Base-by-base conservation (phyloP, 2,329 filamentous ascomycete genomes). In the Hortaea werneckii region DNA sequence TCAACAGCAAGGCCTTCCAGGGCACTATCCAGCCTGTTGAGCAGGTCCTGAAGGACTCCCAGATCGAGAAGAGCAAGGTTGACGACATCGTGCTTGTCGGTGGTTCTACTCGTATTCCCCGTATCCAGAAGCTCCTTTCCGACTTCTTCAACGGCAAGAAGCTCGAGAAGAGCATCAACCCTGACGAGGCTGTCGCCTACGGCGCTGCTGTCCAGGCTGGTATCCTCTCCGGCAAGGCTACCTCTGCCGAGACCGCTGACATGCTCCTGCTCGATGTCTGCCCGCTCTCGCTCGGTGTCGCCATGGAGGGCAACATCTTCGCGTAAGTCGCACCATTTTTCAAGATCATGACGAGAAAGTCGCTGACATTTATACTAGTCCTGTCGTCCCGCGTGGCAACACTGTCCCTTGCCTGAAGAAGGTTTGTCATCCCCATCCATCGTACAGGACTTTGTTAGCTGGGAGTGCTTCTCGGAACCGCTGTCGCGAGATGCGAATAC, bases 121-220 rank as follows among this genome's bases (percentile, higher is more conserved):
- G 83, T 70, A 94, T 98, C 71, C 92, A 98, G 83, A 96, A 96
- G 82, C 85, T 98, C 58, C 83, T 98, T 58, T 89, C 83, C 75
- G 92, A 98, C 74, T 95, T 89, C 81, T 98, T 98, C 77, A 86
- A 94, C 69, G 89, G 89, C 74, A 98, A 98, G 87, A 95, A 98
- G 85, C 87, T 95, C 58, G 90, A 96, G 82, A 96, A 95, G 75
- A 92, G 86, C 78, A 96, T 96, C 78, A 98, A 98, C 82, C 92
- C 92, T 63, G 92, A 98, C 67, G 92, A 98, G 79, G 92, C 92
- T 60, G 92, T 98, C 65, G 92, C 92, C 62, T 95, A 95, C 74
- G 92, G 92, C 82, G 92, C 92, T 57, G 92, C 92, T 61, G 90
- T 98, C 53, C 92, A 98, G 77, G 92, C 92, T 58, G 92, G 89